Evolutionary conservation across 176 grass and related monocot genomes (phyloP).

Genomic region (Miscanthus lutarioriparius): DNA sequence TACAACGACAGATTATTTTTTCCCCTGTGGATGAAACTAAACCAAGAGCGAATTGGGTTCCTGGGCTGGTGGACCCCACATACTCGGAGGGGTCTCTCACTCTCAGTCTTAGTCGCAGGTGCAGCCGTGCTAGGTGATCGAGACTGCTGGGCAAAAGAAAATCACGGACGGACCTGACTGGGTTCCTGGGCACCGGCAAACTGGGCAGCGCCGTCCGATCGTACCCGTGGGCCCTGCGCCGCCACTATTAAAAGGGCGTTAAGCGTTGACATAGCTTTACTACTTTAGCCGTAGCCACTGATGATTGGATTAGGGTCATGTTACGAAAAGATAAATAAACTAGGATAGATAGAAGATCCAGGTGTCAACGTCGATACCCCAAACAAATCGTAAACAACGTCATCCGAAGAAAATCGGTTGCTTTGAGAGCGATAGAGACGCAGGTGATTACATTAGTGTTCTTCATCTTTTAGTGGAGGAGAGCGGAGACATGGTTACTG

Average conservation of each 20-base stretch:
- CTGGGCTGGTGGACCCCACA: too few relatives aligned
- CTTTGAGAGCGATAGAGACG: not conserved
- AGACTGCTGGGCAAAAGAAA: not conserved
- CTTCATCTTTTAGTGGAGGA: not conserved
- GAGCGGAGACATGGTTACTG: not conserved
- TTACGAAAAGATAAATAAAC: not conserved
- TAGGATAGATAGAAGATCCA: not conserved
- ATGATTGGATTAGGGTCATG: not conserved
- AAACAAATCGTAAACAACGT: not conserved
- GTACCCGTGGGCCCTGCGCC: not conserved
- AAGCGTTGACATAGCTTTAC: conserved; percentile 5
- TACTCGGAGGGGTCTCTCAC: too few relatives aligned
- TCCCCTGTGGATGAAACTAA: too few relatives aligned
- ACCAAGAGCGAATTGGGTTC: too few relatives aligned
- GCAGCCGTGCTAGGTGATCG: too few relatives aligned
- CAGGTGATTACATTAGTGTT: not conserved
- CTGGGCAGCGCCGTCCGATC: not conserved
- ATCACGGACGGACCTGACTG: not conserved
- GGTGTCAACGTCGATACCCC: not conserved
- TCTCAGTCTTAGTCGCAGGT: too few relatives aligned
- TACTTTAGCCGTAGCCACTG: not conserved
- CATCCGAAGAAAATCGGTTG: not conserved
- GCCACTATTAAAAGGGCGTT: not conserved
- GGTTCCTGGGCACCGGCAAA: not conserved
- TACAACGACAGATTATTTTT: too few relatives aligned